Base-by-base conservation (phyloP, 2,329 filamentous ascomycete species). In the Nothopassalora personata region DNA sequence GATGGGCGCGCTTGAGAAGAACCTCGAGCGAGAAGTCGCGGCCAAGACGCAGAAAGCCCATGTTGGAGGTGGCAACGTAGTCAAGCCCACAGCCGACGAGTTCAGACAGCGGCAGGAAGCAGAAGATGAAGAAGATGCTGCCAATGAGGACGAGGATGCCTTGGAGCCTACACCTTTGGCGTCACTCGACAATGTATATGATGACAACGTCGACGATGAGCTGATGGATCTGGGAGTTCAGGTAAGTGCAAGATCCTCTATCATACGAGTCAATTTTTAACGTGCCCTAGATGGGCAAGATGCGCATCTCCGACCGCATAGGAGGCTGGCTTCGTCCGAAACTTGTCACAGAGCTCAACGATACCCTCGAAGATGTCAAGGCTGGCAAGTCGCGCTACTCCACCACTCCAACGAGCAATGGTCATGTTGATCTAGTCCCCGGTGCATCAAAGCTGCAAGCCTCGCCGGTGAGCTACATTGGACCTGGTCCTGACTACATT, bases 271-370 rank as follows among this genome's bases (percentile, higher is more conserved):
- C 47, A 80, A 87, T 59, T 88, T 88, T 90, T 71, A 75, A 90
- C 33, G 87, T 87, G 2, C 81, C 91, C 60, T 81, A 83, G 63
- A 79, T 91, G 60, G 88, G 88, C 1, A 87, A 83, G 70, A 83
- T 91, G 80, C 83, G 80, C 59, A 84, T 91, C 60, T 90, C 86
- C 2, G 88, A 91, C 68, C 80, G 88, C 39, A 84, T 91, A 63
- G 89, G 89, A 15, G 88, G 88, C 0, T 82, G 89, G 64, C 86
- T 88, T 47, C 79, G 88, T 49, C 88, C 88, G 2, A 84, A 85
- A 65, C 80, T 91, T 58, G 81, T 83, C 4, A 85, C 90, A 71
- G 88, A 91, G 78, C 84, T 89, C 13, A 70, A 65, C 54, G 69
- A 71, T 56, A 70, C 69, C 10, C 58, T 73, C 7, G 63, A 68